These are phyloP conservation scores for Wickerhamomyces chaumierensis DNA, from an alignment of 805 yeast genomes.

Conservation along the genomic window DNA sequence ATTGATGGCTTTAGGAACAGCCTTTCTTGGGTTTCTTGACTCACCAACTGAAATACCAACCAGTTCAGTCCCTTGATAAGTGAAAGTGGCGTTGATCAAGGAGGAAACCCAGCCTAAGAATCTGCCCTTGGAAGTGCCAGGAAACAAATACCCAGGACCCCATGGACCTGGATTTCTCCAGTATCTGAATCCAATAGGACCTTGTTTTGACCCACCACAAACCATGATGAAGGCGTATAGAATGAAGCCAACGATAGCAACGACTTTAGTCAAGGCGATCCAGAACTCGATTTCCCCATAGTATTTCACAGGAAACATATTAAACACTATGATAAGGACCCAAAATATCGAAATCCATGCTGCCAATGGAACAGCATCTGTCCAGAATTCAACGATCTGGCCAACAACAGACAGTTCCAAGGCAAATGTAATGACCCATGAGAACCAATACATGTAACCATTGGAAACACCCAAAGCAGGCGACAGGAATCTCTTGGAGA, in stretches of 20 bases:
- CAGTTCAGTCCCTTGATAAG: slow-evolving; percentile 71
- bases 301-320: slow-evolving; percentile 55
- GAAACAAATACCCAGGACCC: slow-evolving; percentile 51
- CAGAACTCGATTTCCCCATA: slow-evolving; percentile 74
- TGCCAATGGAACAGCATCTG: slow-evolving; percentile 53
- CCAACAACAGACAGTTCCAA: slow-evolving; percentile 65
- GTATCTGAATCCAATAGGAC: slow-evolving; percentile 69
- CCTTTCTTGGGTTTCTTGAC: slow-evolving; percentile 54
- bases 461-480: slow-evolving; percentile 64
- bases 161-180: slow-evolving; percentile 76
- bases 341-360: slow-evolving; percentile 66
- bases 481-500: slow-evolving; percentile 54
- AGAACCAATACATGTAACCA: slow-evolving; percentile 68
- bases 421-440: slow-evolving; percentile 71
- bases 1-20: slow-evolving; percentile 63
- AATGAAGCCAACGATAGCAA: slow-evolving; percentile 61
- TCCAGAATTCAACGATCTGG: slow-evolving; percentile 56
- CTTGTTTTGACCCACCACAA: slow-evolving; percentile 60
- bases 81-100: slow-evolving; percentile 61
- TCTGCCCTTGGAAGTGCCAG: slow-evolving; percentile 38
- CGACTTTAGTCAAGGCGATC: slow-evolving; percentile 55
- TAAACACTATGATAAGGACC: slow-evolving; percentile 38
- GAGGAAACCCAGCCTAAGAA: slow-evolving; percentile 64
- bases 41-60: slow-evolving; percentile 73
- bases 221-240: slow-evolving; percentile 60